A percentile compares a stretch with the other conserved stretches of the same genome.
Conservation (phyloP, 768 basidiomycete genomes). For the Cytidiella melzeri region DNA sequence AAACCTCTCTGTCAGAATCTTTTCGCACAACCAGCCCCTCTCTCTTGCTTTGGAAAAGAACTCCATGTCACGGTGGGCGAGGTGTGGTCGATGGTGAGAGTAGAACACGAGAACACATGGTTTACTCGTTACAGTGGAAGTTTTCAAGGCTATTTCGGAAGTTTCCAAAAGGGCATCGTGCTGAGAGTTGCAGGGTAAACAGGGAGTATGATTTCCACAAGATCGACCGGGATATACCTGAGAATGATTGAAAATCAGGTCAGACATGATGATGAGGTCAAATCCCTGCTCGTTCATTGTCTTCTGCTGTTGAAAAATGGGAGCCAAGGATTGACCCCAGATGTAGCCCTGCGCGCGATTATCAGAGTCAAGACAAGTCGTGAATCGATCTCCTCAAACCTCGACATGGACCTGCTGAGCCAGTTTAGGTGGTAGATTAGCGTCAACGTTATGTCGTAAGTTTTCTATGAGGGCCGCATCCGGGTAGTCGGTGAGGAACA, state of each 20-base stretch:
- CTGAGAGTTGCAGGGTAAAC: slow-evolving; percentile 29
- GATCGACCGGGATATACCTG: slow-evolving; percentile 43
- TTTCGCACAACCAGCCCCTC: slow-evolving; percentile 67
- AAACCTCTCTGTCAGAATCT: slow-evolving; percentile 58
- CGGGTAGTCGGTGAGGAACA: slow-evolving; percentile 90
- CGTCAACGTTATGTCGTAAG: slow-evolving; percentile 57
- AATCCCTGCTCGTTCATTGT: slow-evolving; percentile 35
- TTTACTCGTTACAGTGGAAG: slow-evolving; percentile 6
- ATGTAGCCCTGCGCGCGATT: slow-evolving; percentile 58
- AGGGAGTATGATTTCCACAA: slow-evolving; percentile 7
- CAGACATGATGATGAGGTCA: slow-evolving; percentile 82
- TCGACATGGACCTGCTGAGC: slow-evolving; percentile 23
- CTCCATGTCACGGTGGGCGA: slow-evolving; percentile 74
- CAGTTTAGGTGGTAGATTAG: slow-evolving; percentile 38
- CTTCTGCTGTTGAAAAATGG: slow-evolving; percentile 26
- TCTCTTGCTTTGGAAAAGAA: slow-evolving; percentile 66
- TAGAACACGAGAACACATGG: slow-evolving; percentile 76
- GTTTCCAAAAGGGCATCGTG: slow-evolving; percentile 78
- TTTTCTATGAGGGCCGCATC: slow-evolving; percentile 73
- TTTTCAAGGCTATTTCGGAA: slow-evolving; percentile 42
- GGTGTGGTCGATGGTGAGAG: slow-evolving; percentile 81
- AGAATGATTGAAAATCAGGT: slow-evolving; percentile 93
- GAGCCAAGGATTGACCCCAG: slow-evolving; percentile 61
- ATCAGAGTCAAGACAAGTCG: not conserved
- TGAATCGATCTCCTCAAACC: slow-evolving; percentile 20